A percentile compares a stretch with the other conserved stretches of the same genome.
Conservation (phyloP, 805 yeast genomes). For the Metschnikowia dekortorum region DNA sequence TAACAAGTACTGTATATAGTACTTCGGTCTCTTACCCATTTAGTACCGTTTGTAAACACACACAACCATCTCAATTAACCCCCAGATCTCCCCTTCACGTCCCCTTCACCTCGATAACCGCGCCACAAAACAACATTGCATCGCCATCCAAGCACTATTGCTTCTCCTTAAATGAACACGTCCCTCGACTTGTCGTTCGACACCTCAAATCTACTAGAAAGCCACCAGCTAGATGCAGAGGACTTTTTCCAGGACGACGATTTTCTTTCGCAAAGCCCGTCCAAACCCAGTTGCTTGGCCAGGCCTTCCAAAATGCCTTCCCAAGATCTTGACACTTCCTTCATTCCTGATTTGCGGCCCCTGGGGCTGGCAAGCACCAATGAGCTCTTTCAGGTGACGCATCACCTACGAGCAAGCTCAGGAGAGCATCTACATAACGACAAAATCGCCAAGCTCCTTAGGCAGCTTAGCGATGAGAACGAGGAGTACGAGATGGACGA, state of each 20-base stretch:
- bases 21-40: conserved; percentile 5
- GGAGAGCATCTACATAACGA: conserved; percentile 25
- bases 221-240: conserved; percentile 11
- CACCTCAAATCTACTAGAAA: conserved; percentile 16
- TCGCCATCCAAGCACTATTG: background rate
- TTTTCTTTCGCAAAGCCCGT: conserved; percentile 10
- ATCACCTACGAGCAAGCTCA: conserved; percentile 17
- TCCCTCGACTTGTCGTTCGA: conserved; percentile 17
- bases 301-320: conserved; percentile 1
- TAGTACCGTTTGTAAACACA: conserved; percentile 15
- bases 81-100: conserved; percentile 1
- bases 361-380: conserved; percentile 16
- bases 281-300: conserved; percentile 4
- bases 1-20: too few relatives aligned
- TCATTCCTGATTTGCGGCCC: conserved; percentile 14
- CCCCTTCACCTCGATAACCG: background rate
- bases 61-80: background rate
- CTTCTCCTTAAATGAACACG: conserved; percentile 10
- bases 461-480: conserved; percentile 27
- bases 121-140: background rate
- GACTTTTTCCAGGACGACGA: conserved; percentile 11
- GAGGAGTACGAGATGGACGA: conserved; percentile 19
- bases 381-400: conserved; percentile 32
- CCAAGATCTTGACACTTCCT: conserved; percentile 8
- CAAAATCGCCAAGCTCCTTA: conserved; percentile 36